Evolutionary conservation across 2,329 filamentous ascomycete species (phyloP), one percentile per base, ranked within the genome.

Genomic region (Fusarium cyanostomum): DNA sequence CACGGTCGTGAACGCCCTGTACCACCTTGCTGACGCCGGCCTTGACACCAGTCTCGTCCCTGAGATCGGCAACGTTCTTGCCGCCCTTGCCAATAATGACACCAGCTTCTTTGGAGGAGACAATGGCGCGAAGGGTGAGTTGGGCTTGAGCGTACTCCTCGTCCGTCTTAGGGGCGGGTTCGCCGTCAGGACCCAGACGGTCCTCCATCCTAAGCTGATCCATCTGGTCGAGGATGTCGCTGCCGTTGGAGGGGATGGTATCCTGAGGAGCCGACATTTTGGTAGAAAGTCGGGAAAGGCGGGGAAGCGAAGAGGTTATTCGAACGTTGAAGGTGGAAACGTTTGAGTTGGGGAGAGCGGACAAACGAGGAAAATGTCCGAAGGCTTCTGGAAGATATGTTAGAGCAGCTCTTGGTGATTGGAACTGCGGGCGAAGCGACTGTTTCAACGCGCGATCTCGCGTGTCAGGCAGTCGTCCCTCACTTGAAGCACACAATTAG

Each of bases 1-100:
- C 95, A 68, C 95, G 93, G 78, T 99, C 95, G 73, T 97, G 94
- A 56, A 99, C 95, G 69, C 95, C 94, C 69, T 94, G 93, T 42
- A 99, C 95, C 51, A 98, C 95, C 83, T 99, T 99, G 86, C 94
- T 97, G 66, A 99, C 95, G 67, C 95, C 95, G 61, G 95, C 95
- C 81, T 96, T 97, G 72, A 99, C 95, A 59, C 94, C 95, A 68
- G 95, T 99, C 81, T 98, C 94, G 73, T 99, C 94, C 75, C 95
- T 90, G 64, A 99, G 86, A 74, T 98, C 94, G 43, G 95, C 95
- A 52, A 99, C 95, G 74, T 99, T 98, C 85, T 98, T 97, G 75
- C 95, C 95, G 56, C 90, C 93, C 82, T 99, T 99, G 79, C 95
- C 95, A 78, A 99, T 99, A 79, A 99, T 98, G 72, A 99, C 93